A percentile compares a stretch with the other conserved stretches of the same genome.
Conservation (phyloP, 75 land plant species). For the Sequoia sempervirens region DNA sequence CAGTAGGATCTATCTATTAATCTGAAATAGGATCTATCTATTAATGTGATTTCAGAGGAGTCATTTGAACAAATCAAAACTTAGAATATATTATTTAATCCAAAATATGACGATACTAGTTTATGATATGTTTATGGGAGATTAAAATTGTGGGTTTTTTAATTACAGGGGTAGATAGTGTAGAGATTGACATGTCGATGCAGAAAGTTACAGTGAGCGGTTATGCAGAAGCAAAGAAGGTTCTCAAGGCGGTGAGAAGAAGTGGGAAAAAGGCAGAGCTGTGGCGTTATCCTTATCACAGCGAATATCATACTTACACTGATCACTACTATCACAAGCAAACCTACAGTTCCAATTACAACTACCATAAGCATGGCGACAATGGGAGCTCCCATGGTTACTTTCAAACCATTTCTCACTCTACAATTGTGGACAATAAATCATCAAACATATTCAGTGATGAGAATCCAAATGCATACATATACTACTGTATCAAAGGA, state of each 20-base stretch:
- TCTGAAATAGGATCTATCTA: too few relatives aligned
- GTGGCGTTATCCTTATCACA: slow-evolving; percentile 31
- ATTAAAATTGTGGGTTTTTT: too few relatives aligned
- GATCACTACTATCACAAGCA: too few relatives aligned
- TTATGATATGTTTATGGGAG: too few relatives aligned
- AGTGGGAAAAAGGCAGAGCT: slow-evolving; percentile 56
- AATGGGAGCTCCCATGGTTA: slow-evolving; percentile 34
- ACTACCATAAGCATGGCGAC: slow-evolving; percentile 53
- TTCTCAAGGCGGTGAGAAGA: slow-evolving; percentile 46
- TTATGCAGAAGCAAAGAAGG: slow-evolving; percentile 48
- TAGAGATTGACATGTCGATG: slow-evolving; percentile 36
- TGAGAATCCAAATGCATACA: slow-evolving; percentile 49
- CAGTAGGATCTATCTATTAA: too few relatives aligned
- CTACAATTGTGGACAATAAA: slow-evolving; percentile 21
- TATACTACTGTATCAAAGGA: too few relatives aligned
- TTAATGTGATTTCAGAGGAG: too few relatives aligned
- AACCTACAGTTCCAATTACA: slow-evolving; percentile 30
- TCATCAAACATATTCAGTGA: slow-evolving; percentile 32
- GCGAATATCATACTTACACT: slow-evolving; percentile 7
- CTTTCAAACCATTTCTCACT: slow-evolving; percentile 15
- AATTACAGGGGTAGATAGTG: neutral
- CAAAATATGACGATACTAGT: too few relatives aligned
- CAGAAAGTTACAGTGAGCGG: slow-evolving; percentile 77
- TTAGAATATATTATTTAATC: too few relatives aligned
- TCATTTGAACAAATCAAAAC: too few relatives aligned